These are phyloP conservation scores for Fusarium sp. DNA, from an alignment of 2,329 filamentous ascomycete species.

Conservation along the genomic window DNA sequence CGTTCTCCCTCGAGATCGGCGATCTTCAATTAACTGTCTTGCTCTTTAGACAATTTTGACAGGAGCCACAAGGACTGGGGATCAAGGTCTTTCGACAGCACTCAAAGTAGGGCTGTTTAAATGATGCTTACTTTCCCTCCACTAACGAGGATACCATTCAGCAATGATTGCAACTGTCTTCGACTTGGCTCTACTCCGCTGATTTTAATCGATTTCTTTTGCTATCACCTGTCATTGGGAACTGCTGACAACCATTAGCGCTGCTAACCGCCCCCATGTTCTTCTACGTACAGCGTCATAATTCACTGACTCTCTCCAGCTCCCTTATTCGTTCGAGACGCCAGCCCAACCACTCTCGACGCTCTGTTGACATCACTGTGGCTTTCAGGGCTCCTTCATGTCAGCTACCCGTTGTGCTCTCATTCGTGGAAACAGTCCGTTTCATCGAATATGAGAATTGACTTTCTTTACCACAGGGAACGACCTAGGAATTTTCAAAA, in stretches of 20 bases:
- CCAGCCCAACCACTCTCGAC: constrained; percentile 35
- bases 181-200: not conserved
- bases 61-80: constrained; percentile 12
- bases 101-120: constrained; percentile 14
- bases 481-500: not conserved
- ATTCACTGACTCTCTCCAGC: constrained; percentile 25
- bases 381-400: constrained; percentile 18
- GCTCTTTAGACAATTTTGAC: constrained; percentile 12
- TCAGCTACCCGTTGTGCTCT: constrained; percentile 7
- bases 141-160: not conserved
- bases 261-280: constrained; percentile 12
- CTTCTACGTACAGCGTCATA: constrained; percentile 14
- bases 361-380: constrained; percentile 43
- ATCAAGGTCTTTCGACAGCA: constrained; percentile 4
- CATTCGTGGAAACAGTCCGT: constrained; percentile 31
- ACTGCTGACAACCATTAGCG: not conserved
- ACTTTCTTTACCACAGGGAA: constrained; percentile 9
- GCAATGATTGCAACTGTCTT: not conserved
- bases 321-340: constrained; percentile 36
- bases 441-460: constrained; percentile 23
- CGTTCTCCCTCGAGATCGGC: constrained; percentile 39
- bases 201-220: not conserved
- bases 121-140: constrained; percentile 7
- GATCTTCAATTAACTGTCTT: constrained; percentile 32
- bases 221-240: not conserved